These are phyloP conservation scores for Apiospora rasikravindrae DNA, from an alignment of 2,329 filamentous ascomycete genomes.

Conservation along the genomic window DNA sequence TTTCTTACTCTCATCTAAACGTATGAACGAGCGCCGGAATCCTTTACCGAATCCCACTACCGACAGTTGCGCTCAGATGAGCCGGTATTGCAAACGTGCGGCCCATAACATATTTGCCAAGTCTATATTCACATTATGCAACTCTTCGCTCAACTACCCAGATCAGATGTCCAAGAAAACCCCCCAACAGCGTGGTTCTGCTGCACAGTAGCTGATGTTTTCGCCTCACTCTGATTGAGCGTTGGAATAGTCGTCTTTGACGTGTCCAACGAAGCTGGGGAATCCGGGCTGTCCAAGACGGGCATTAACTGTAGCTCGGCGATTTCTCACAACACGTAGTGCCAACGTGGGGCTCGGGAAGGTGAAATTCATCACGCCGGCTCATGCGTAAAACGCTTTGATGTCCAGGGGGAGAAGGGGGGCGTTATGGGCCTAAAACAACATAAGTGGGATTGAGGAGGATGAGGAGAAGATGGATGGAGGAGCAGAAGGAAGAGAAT, in stretches of 20 bases:
- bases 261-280: constrained; percentile 8
- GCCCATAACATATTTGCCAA: background rate
- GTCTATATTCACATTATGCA: background rate
- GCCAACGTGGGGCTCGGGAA: background rate
- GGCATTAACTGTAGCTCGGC: background rate
- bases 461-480: background rate
- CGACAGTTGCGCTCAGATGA: background rate
- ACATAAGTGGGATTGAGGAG: constrained; percentile 5
- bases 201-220: background rate
- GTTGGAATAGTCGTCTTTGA: background rate
- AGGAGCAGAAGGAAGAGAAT: background rate
- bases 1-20: background rate
- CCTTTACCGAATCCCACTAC: background rate
- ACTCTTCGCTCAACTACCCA: background rate
- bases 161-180: too few relatives aligned
- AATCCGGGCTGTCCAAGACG: background rate
- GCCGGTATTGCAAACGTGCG: background rate
- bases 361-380: background rate
- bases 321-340: background rate
- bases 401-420: background rate
- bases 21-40: background rate
- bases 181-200: background rate
- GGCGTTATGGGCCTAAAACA: background rate
- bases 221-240: background rate
- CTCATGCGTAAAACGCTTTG: constrained; percentile 14